These are phyloP conservation scores for Salicornia ramosissima DNA, from an alignment of 148 eudicot genomes.

Conservation along the genomic window DNA sequence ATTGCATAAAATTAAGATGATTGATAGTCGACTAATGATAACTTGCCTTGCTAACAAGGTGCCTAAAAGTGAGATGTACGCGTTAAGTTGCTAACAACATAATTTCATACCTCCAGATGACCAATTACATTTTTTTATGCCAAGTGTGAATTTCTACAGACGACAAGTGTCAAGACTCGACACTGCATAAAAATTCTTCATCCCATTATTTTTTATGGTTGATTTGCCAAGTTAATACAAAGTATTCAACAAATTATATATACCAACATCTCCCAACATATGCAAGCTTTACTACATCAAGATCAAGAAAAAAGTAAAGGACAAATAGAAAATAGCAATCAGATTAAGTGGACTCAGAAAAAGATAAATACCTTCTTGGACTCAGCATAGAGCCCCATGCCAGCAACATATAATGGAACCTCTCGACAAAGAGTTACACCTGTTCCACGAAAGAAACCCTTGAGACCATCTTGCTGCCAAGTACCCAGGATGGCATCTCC, in stretches of 20 bases:
- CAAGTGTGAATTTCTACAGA: not conserved
- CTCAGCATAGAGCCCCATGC: constrained; percentile 93
- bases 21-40: too few relatives aligned
- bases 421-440: constrained; percentile 92
- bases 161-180: too few relatives aligned
- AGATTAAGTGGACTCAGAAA: not conserved
- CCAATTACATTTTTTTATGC: not conserved
- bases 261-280: not conserved
- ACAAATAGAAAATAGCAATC: not conserved
- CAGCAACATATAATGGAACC: constrained; percentile 93
- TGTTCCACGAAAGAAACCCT: constrained; percentile 93
- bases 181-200: too few relatives aligned
- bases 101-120: not conserved
- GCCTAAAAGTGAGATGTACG: too few relatives aligned
- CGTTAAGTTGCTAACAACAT: not conserved
- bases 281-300: not conserved
- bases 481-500: constrained; percentile 78
- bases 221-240: too few relatives aligned
- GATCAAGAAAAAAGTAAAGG: not conserved
- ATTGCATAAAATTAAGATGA: too few relatives aligned
- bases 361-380: constrained; percentile 65
- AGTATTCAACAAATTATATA: too few relatives aligned
- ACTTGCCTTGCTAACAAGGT: too few relatives aligned
- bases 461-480: constrained; percentile 84
- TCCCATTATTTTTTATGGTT: too few relatives aligned